These are phyloP conservation scores for Sisymbrium altissimum DNA, from an alignment of 345 rosid species.

Conservation along the genomic window DNA sequence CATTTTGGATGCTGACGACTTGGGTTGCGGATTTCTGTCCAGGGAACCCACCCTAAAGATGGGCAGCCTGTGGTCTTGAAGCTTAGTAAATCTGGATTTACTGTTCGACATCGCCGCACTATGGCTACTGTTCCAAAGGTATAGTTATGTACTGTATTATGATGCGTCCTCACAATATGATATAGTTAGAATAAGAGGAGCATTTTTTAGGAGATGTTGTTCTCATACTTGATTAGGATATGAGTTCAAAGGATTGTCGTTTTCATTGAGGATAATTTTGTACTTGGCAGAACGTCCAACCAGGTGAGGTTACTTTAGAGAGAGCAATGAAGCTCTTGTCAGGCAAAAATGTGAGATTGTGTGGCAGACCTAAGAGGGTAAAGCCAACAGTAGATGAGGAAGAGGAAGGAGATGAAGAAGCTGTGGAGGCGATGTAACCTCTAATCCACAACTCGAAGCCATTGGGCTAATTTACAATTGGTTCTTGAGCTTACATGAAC, in stretches of 20 bases:
- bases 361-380: constrained; percentile 69
- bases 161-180: not conserved
- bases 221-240: not conserved
- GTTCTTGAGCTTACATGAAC: constrained; percentile 7
- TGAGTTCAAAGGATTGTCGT: constrained; percentile 11
- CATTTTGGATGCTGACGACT: constrained; percentile 1
- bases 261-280: constrained; percentile 1
- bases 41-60: constrained; percentile 90
- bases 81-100: constrained; percentile 64
- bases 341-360: constrained; percentile 48
- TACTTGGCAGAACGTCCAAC: constrained; percentile 58
- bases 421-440: constrained; percentile 20
- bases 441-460: not conserved
- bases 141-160: constrained; percentile 9
- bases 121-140: constrained; percentile 93
- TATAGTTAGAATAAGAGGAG: constrained; percentile 14
- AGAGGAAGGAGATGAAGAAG: constrained; percentile 27
- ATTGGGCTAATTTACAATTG: constrained; percentile 1
- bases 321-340: constrained; percentile 71
- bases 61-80: constrained; percentile 68
- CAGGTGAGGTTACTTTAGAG: constrained; percentile 60
- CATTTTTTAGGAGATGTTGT: not conserved
- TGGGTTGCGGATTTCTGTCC: constrained; percentile 24
- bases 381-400: constrained; percentile 37
- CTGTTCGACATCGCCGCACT: constrained; percentile 63